A percentile compares a stretch with the other conserved stretches of the same genome.
phyloP scores from a whole-genome alignment of 495 filamentous ascomycete species.

The Penicillium coffeae region DNA sequence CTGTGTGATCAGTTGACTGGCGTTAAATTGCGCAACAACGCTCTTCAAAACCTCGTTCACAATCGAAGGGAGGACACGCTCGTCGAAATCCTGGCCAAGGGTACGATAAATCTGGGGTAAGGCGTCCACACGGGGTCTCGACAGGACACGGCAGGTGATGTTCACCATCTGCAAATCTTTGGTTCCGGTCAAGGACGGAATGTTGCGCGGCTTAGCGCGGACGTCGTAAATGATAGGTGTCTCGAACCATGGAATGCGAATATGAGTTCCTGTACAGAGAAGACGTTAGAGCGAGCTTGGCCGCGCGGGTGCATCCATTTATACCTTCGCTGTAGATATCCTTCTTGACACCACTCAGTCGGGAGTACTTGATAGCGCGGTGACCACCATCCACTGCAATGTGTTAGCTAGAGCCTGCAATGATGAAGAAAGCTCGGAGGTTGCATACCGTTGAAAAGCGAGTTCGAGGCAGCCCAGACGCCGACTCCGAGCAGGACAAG shows the following conservation, averaged over 20 bases:
- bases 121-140: slow-evolving; percentile 78
- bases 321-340: slow-evolving; percentile 95
- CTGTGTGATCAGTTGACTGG: slow-evolving; percentile 96
- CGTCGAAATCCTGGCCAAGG: slow-evolving; percentile 92
- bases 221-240: slow-evolving; percentile 96
- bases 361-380: slow-evolving; percentile 96
- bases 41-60: slow-evolving; percentile 99
- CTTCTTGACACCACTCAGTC: slow-evolving; percentile 89
- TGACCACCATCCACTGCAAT: slow-evolving; percentile 98
- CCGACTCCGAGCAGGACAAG: slow-evolving; percentile 63
- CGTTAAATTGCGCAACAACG: slow-evolving; percentile 98
- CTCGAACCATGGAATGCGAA: slow-evolving; percentile 94
- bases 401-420: slow-evolving; percentile 7
- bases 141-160: slow-evolving; percentile 99
- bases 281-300: slow-evolving; percentile 14
- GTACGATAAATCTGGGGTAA: slow-evolving; percentile 96
- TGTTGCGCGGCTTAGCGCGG: slow-evolving; percentile 93
- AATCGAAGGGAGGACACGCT: slow-evolving; percentile 93
- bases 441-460: slow-evolving; percentile 81
- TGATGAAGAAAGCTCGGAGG: neutral
- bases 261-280: slow-evolving; percentile 71
- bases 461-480: slow-evolving; percentile 64
- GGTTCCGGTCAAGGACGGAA: slow-evolving; percentile 94
- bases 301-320: slow-evolving; percentile 3
- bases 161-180: slow-evolving; percentile 99